Conservation (phyloP, 2,329 filamentous ascomycete genomes). For the Scopulariopsis brevicaulis region DNA sequence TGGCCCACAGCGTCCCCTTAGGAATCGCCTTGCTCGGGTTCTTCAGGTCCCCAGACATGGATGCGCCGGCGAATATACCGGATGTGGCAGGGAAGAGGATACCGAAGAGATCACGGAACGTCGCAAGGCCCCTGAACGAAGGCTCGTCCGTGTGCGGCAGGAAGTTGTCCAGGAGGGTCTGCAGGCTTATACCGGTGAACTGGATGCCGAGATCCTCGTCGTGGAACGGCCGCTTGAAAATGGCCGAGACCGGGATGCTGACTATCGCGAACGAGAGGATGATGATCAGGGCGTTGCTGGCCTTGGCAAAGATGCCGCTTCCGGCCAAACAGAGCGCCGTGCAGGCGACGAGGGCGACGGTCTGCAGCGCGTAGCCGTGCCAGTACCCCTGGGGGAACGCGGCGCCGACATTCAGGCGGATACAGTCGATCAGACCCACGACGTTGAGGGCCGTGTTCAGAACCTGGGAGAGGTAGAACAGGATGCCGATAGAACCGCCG, state of each 20-base stretch:
- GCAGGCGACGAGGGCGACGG: conserved; percentile 57
- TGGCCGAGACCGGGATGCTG: conserved; percentile 71
- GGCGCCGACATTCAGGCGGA: conserved; percentile 62
- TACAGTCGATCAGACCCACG: conserved; percentile 74
- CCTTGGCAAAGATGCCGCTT: conserved; percentile 67
- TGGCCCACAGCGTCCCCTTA: conserved; percentile 69
- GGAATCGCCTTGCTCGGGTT: conserved; percentile 79
- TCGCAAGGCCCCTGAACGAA: conserved; percentile 51
- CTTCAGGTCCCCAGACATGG: conserved; percentile 79
- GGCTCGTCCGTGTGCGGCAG: conserved; percentile 56
- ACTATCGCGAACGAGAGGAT: conserved; percentile 63
- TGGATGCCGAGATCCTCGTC: conserved; percentile 51
- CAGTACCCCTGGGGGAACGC: conserved; percentile 61
- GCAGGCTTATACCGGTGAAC: conserved; percentile 65
- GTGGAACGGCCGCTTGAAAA: conserved; percentile 57
- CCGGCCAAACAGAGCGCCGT: conserved; percentile 69
- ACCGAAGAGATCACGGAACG: conserved; percentile 73
- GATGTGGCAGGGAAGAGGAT: conserved; percentile 65
- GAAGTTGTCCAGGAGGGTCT: conserved; percentile 64
- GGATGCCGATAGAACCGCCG: conserved; percentile 74
- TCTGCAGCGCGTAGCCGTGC: conserved; percentile 67
- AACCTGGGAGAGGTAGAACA: conserved; percentile 85
- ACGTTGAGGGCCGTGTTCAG: conserved; percentile 83
- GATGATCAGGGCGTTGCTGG: conserved; percentile 64
- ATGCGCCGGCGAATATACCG: conserved; percentile 60